Base-by-base conservation (phyloP, 371 early-diverging fungal species). In the Gilbertella persicaria region DNA sequence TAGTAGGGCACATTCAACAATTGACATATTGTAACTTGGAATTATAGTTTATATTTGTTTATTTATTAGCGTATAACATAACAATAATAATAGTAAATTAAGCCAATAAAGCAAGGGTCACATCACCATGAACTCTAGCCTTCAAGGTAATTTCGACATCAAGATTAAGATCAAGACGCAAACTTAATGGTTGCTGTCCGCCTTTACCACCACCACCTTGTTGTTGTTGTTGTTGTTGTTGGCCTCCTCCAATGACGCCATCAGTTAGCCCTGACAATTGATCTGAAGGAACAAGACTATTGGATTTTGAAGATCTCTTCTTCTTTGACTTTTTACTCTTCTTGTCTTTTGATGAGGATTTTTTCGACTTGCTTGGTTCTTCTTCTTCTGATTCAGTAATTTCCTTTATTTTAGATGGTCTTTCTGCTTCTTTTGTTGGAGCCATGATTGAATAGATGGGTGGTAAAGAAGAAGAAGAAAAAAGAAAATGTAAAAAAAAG, bases 101-200 rank as follows among this genome's bases (percentile, higher is more conserved):
- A 53, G 58, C 58, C n/a, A 67, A 25, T 10, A 67, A 39, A 6
- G 67, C 67, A n/a, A 67, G 48, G 0, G 67, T 67, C 17, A 67
- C 63, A 62, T 67, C 67, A 52, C 67, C 67, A 37, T 67, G 67
- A 3, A 67, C 59, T 25, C 59, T 29, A 7, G 67, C 67, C 30
- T 67, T 67, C n/a, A 67, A 35, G 30, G 58, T 58, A 30, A 67
- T 59, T 40, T 67, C 67, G n/a, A 67, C 58, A n/a, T 67, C 67
- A 19, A 67, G 47, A 24, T 67, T 67, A 36, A 67, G 59, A 42
- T 67, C 67, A 37, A 67, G 49, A 43, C 67, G 58, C 23, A 67
- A 51, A 50, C 62, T 62, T 12, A 66, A 41, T 13, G 66, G 62
- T 10, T 62, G 49, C 1, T 61, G 26, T 25, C 30, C 36, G 41